These are phyloP conservation scores for Pterocarpus santalinus DNA, from an alignment of 306 rosid species.

Conservation along the genomic window DNA sequence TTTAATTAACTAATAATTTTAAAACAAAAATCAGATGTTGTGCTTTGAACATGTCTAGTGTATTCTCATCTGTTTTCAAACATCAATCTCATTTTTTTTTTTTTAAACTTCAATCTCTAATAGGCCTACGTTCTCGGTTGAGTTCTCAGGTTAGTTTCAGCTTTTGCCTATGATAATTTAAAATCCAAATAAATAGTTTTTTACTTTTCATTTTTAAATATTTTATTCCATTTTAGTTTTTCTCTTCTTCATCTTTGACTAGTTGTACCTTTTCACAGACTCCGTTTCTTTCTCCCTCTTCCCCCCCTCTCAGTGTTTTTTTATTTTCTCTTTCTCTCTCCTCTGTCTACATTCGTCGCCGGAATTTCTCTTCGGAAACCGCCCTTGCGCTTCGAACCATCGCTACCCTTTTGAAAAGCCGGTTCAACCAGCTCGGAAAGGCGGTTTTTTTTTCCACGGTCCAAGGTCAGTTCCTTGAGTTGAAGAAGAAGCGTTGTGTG, in stretches of 20 bases:
- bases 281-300: slow-evolving; percentile 55
- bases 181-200: not conserved
- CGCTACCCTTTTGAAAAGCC: slow-evolving; percentile 22
- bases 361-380: slow-evolving; percentile 29
- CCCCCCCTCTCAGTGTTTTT: slow-evolving; percentile 45
- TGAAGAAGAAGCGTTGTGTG: slow-evolving; percentile 38
- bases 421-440: slow-evolving; percentile 25
- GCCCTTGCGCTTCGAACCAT: slow-evolving; percentile 1
- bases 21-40: slow-evolving; percentile 4
- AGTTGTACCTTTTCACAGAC: slow-evolving; percentile 65
- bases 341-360: slow-evolving; percentile 37
- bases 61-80: not conserved
- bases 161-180: not conserved
- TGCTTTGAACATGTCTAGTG: not conserved
- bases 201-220: slow-evolving; percentile 24
- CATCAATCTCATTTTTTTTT: too few relatives aligned
- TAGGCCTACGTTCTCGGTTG: not conserved
- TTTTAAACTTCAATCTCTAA: too few relatives aligned
- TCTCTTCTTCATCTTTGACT: slow-evolving; percentile 65
- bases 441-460: slow-evolving; percentile 22
- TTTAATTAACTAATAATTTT: slow-evolving; percentile 1
- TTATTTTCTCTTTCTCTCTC: slow-evolving; percentile 62
- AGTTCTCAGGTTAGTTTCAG: not conserved
- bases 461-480: slow-evolving; percentile 44
- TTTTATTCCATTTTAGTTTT: slow-evolving; percentile 2